These are phyloP conservation scores for Phaeodactylum tricornutum DNA, from an alignment of 108 stramenopile genomes.

Conservation along the genomic window DNA sequence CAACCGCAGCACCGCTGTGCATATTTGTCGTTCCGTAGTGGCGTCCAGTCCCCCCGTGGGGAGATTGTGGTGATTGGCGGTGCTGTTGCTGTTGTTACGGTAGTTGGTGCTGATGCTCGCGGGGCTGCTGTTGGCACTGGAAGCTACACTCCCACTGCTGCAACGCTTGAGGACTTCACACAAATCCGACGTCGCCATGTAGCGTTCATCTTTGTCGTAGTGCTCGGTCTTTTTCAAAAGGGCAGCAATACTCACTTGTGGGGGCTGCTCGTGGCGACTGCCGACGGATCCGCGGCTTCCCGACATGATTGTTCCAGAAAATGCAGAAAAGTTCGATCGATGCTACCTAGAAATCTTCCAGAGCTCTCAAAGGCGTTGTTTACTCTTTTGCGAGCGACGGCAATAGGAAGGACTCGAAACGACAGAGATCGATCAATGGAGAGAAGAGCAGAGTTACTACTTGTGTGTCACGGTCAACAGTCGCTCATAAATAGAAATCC, in stretches of 20 bases:
- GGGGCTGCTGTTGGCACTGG: constrained; percentile 7
- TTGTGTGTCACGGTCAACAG: too few relatives aligned
- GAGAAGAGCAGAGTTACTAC: too few relatives aligned
- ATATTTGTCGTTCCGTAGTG: constrained; percentile 81
- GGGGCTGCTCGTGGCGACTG: too few relatives aligned
- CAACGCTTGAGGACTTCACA: constrained; percentile 81
- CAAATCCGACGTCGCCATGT: constrained; percentile 97
- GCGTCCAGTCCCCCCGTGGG: constrained; percentile 34
- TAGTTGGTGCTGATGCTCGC: neutral
- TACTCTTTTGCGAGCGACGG: too few relatives aligned
- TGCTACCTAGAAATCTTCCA: too few relatives aligned
- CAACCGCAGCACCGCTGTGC: constrained; percentile 80
- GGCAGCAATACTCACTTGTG: constrained; percentile 26
- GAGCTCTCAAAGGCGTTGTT: too few relatives aligned
- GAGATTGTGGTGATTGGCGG: neutral
- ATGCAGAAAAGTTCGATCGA: too few relatives aligned
- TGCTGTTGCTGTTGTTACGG: neutral
- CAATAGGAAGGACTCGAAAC: too few relatives aligned
- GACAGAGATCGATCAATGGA: too few relatives aligned
- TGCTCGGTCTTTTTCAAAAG: constrained; percentile 82
- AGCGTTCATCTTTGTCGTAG: constrained; percentile 90
- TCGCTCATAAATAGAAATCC: too few relatives aligned
- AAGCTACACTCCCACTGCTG: constrained; percentile 23
- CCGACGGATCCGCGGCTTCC: too few relatives aligned
- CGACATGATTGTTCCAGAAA: too few relatives aligned